Percentiles rank a stretch among this genome's conserved stretches.
These are phyloP conservation scores for Straminergon stramineum DNA, from an alignment of 225 moss, liverwort and hornwort genomes.

Conservation along the genomic window DNA sequence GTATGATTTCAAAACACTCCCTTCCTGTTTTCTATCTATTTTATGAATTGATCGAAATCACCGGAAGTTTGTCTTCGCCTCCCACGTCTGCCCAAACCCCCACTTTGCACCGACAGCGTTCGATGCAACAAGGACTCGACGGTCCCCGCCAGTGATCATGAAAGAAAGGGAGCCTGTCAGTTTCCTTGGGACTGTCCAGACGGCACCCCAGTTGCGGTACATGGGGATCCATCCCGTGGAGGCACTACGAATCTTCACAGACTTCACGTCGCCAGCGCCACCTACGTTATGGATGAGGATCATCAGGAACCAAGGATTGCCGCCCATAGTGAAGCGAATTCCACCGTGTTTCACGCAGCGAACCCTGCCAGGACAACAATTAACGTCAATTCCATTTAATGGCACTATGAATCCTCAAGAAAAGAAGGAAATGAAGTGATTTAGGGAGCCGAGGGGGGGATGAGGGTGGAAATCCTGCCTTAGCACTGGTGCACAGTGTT, in stretches of 20 bases:
- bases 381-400: too few relatives aligned
- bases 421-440: neutral
- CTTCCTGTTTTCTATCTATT: too few relatives aligned
- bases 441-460: neutral
- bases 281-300: conserved; percentile 64
- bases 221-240: conserved; percentile 32
- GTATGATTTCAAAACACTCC: neutral
- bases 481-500: neutral
- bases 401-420: neutral
- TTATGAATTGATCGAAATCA: neutral
- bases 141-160: conserved; percentile 12
- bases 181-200: neutral
- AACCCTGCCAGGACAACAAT: neutral
- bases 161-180: conserved; percentile 36
- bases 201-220: conserved; percentile 48
- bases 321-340: conserved; percentile 39
- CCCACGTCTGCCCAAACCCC: conserved; percentile 60
- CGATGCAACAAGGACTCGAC: neutral
- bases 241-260: conserved; percentile 13
- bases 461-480: neutral
- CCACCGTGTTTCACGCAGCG: conserved; percentile 31
- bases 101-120: conserved; percentile 15
- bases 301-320: conserved; percentile 62
- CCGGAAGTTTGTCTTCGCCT: neutral
- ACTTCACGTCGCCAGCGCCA: conserved; percentile 38